phyloP scores from a whole-genome alignment of 139 green algal genomes.

The Axilococcus clingmanii region DNA sequence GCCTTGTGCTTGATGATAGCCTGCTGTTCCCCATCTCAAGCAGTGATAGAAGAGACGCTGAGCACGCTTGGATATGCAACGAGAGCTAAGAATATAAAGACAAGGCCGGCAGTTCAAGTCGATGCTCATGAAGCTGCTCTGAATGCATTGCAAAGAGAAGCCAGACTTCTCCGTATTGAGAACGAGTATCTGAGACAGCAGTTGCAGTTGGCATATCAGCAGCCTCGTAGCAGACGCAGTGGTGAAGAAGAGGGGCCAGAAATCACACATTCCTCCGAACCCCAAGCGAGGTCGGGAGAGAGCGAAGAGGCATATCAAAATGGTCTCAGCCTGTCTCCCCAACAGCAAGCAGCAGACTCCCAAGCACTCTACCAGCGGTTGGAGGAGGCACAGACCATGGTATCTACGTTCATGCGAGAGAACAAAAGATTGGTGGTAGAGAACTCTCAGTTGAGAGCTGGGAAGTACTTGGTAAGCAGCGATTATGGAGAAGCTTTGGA shows the following conservation, averaged over 20 bases:
- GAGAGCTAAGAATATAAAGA: slow-evolving; percentile 80
- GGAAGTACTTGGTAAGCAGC: slow-evolving; percentile 12
- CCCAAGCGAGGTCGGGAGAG: background rate
- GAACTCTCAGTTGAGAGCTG: slow-evolving; percentile 39
- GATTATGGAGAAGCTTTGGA: slow-evolving; percentile 44
- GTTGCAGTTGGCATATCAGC: slow-evolving; percentile 25
- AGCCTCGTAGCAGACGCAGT: background rate
- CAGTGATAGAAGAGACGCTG: slow-evolving; percentile 65
- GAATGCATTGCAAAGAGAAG: slow-evolving; percentile 53
- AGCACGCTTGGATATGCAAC: slow-evolving; percentile 80
- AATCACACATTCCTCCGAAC: background rate
- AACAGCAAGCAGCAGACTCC: background rate
- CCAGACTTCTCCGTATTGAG: slow-evolving; percentile 59
- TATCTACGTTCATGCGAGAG: slow-evolving; percentile 34
- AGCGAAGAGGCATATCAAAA: background rate
- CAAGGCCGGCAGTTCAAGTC: slow-evolving; percentile 45
- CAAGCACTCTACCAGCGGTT: slow-evolving; percentile 10
- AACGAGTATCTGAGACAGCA: slow-evolving; percentile 35
- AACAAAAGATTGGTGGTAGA: slow-evolving; percentile 55
- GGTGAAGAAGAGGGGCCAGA: background rate
- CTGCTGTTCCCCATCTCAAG: slow-evolving; percentile 61
- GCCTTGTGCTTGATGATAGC: slow-evolving; percentile 80
- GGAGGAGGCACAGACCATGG: slow-evolving; percentile 27
- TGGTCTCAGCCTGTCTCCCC: background rate
- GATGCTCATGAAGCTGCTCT: slow-evolving; percentile 40